Evolutionary conservation across 495 filamentous ascomycete species (phyloP), one percentile per base, ranked within the genome.

Genomic region (Pyrenula aspistea): DNA sequence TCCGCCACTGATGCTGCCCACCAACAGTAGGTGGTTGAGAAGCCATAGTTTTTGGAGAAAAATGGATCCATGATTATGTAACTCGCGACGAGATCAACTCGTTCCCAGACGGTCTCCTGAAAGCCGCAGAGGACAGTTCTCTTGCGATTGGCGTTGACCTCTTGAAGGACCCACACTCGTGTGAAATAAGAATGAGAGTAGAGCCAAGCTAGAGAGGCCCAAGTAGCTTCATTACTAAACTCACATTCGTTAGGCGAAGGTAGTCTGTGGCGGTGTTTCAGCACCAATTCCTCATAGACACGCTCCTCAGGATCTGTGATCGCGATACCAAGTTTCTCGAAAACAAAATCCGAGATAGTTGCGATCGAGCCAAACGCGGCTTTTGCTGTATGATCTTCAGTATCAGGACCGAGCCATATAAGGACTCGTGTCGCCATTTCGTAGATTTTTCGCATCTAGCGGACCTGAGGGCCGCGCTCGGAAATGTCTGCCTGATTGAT

Each of bases 151-250:
- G 53, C 59, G 53, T 57, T 59, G 19, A 61, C 48, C 51, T 61
- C 59, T 56, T 59, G 56, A 31, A 61, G 52, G 25, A 56, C 59
- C 59, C 56, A 61, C 49, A 59, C 59, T 51, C 57, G 59, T 15
- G 59, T 61, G 42, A 61, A 59, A 52, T 61, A 61, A 25, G 55
- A 52, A 57, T 62, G 55, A 23, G 49, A 54, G 48, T 49, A 57
- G 24, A 60, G 60, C 55, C 60, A 62, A 51, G 57, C 36, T 51
- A 61, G 56, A 50, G 59, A 49, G 25, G 58, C 54, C 59, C 59
- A 61, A 56, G 55, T 53, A n/a, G 51, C 59, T 12, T 52, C 48
- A 1, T 52, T 59, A 49, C 51, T 55, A 50, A 61, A 61, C 8
- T 50, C 52, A 53, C 56, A 59, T 55, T 55, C 49, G 36, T 61